A percentile compares a stretch with the other conserved stretches of the same genome.
These are phyloP conservation scores for Eragrostis nindensis DNA, from an alignment of 176 grass and related monocot species.

Conservation along the genomic window DNA sequence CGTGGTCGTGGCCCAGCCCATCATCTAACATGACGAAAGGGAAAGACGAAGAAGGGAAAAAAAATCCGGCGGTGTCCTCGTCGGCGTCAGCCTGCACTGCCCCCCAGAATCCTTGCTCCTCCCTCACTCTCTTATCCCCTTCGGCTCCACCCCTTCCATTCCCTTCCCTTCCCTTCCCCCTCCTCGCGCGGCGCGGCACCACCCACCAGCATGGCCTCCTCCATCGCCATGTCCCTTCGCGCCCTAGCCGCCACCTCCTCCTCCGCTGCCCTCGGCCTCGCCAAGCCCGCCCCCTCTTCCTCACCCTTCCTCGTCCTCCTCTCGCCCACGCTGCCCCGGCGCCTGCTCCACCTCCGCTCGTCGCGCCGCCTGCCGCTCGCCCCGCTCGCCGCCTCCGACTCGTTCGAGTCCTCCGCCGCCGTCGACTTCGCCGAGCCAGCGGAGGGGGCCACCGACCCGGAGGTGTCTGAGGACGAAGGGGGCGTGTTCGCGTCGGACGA, in stretches of 20 bases:
- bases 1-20: no score
- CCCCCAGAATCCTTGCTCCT: slow-evolving; percentile 16
- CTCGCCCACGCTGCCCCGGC: slow-evolving; percentile 14
- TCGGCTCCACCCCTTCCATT: background rate
- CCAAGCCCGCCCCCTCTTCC: background rate
- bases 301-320: slow-evolving; percentile 41
- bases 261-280: background rate
- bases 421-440: slow-evolving; percentile 34
- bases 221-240: slow-evolving; percentile 40
- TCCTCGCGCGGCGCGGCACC: background rate
- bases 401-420: slow-evolving; percentile 29
- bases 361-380: slow-evolving; percentile 39
- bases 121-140: background rate
- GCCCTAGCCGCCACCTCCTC: slow-evolving; percentile 28
- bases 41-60: background rate
- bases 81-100: background rate
- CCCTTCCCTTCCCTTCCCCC: background rate
- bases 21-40: no score
- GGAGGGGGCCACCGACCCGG: no score
- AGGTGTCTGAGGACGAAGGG: slow-evolving; percentile 32
- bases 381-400: slow-evolving; percentile 39
- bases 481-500: slow-evolving; percentile 41
- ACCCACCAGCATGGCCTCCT: slow-evolving; percentile 39
- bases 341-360: slow-evolving; percentile 31
- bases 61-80: background rate